Evolutionary conservation across 2,329 filamentous ascomycete species (phyloP), one percentile per base, ranked within the genome.

Genomic region (Nannizziopsis arthrosporioides): DNA sequence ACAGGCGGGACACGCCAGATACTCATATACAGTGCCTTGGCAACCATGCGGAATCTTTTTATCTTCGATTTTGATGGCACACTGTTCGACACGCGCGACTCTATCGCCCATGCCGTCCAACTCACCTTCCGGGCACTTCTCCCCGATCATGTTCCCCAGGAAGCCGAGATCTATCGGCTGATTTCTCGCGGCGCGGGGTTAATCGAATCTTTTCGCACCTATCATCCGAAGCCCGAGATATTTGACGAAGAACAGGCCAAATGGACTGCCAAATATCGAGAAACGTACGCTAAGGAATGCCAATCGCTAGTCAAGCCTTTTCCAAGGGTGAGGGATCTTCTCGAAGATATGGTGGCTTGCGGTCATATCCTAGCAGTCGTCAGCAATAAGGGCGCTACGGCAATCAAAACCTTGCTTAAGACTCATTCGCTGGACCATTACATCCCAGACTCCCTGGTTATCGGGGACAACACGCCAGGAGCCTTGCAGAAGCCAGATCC

Each of bases 61-160:
- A 51, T 51, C 40, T 51, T 51, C 44, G 49, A 51, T 36, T 51
- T 51, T 12, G 49, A 51, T 19, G 49, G 49, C 8, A 51, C 49
- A 11, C 44, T 51, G n/a, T 48, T 51, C 40, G 49, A 51, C 37
- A 51, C 49, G 44, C 49, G 48, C 35, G 49, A 42, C 27, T 51
- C 49, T 35, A 51, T 51, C 30, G 34, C 39, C 18, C 44, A 51
- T 12, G 37, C 44, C 19, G 48, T 51, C 49, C 47, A 41, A 19
- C 49, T 51, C 34, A 51, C 49, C 36, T 51, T 51, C 34, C 30
- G 44, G 12, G 44, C 44, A 34, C 36, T 51, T 4, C 44, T 51
- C 11, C 49, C 49, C 1, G 22, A 11, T 10, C 39, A 51, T 37
- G 35, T 44, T 10, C 49, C 49, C 18, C 44, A 39, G 6, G 44